Evolutionary conservation across 2,329 filamentous ascomycete species (phyloP).

Genomic region (Dactylellina sp.): DNA sequence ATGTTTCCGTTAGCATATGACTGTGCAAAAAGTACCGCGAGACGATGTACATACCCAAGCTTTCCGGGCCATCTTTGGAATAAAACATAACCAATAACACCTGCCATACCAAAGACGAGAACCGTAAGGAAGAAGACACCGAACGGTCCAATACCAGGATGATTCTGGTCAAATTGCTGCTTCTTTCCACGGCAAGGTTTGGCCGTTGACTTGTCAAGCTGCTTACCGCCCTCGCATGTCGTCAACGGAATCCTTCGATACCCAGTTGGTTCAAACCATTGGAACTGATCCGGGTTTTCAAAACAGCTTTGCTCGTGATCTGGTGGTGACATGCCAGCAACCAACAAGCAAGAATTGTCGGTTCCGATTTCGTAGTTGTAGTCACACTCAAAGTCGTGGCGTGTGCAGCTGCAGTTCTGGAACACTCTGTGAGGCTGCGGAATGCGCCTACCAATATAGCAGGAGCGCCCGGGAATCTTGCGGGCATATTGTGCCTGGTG

Average conservation of each 20-base stretch:
- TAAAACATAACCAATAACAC: slow-evolving; percentile 82
- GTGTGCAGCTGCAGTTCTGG: slow-evolving; percentile 83
- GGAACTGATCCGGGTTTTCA: slow-evolving; percentile 74
- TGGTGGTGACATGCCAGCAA: slow-evolving; percentile 76
- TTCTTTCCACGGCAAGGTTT: slow-evolving; percentile 82
- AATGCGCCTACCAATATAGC: slow-evolving; percentile 83
- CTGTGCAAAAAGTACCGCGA: not conserved
- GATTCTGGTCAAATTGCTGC: slow-evolving; percentile 79
- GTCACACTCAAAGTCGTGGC: slow-evolving; percentile 93
- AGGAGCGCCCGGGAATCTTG: slow-evolving; percentile 81
- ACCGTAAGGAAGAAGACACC: slow-evolving; percentile 87
- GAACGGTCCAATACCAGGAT: slow-evolving; percentile 74
- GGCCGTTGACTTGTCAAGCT: slow-evolving; percentile 76
- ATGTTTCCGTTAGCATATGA: slow-evolving; percentile 34
- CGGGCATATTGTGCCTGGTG: slow-evolving; percentile 89
- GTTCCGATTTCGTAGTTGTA: slow-evolving; percentile 89
- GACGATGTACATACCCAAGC: slow-evolving; percentile 73
- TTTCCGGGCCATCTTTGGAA: slow-evolving; percentile 87
- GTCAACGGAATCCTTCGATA: slow-evolving; percentile 91
- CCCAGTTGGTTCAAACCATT: slow-evolving; percentile 86
- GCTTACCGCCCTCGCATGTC: slow-evolving; percentile 80
- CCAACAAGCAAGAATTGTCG: slow-evolving; percentile 81
- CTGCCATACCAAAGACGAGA: slow-evolving; percentile 78
- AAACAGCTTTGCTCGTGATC: slow-evolving; percentile 72
- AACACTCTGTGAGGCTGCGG: slow-evolving; percentile 76